phyloP scores from a whole-genome alignment of 768 basidiomycete species.

The Russula ochroleuca region DNA sequence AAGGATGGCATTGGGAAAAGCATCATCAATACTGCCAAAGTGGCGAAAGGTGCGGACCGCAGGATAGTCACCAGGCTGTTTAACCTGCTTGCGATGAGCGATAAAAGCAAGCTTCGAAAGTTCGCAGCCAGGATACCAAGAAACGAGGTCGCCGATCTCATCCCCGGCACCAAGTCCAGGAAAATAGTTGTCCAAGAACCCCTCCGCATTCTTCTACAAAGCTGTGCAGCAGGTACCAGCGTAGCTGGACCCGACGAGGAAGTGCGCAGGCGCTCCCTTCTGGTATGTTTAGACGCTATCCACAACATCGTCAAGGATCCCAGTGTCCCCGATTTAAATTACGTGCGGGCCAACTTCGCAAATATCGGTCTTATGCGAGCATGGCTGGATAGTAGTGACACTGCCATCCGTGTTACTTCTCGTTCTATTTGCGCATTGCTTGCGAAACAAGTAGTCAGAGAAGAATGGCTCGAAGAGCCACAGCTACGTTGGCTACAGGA shows the following conservation, averaged over 20 bases:
- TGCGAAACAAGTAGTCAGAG: no score
- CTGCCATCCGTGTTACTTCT: neutral
- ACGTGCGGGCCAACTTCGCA: neutral
- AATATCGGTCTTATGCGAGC: neutral
- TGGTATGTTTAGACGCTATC: neutral
- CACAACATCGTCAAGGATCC: neutral
- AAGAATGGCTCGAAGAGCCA: no score
- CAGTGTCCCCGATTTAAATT: neutral
- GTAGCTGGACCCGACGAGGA: neutral
- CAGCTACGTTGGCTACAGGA: neutral
- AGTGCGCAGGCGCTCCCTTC: neutral
- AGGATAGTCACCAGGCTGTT: neutral
- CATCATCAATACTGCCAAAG: neutral
- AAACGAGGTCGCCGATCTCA: neutral
- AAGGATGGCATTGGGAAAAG: neutral
- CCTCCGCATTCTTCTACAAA: neutral
- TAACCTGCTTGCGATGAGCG: neutral
- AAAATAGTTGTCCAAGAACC: neutral
- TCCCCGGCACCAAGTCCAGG: neutral
- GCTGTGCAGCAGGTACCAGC: neutral
- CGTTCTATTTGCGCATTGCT: neutral
- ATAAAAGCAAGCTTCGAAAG: neutral
- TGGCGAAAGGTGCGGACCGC: neutral
- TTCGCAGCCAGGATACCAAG: neutral
- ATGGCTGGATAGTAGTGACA: neutral